Percentiles rank a stretch among this genome's conserved stretches.
These are phyloP conservation scores for Bipolaris oryzae DNA, from an alignment of 2,329 filamentous ascomycete species.

Conservation along the genomic window DNA sequence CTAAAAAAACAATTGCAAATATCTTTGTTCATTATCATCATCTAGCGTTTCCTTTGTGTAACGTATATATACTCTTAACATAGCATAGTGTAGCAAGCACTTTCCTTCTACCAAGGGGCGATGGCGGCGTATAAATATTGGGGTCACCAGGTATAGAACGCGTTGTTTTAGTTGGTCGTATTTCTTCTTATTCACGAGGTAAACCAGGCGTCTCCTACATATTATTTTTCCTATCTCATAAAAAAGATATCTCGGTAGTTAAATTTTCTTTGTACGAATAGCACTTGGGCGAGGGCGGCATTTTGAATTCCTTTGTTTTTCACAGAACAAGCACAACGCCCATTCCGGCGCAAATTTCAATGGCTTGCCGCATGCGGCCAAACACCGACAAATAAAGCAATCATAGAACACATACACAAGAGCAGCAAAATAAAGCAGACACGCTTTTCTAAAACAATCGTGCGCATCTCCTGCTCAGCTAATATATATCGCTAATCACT, in stretches of 20 bases:
- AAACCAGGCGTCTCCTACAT: not conserved
- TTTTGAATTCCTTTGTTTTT: not conserved
- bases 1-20: conserved; percentile 1
- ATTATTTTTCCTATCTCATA: no score
- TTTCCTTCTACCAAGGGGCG: not conserved
- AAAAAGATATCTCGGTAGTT: not conserved
- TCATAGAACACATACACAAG: no score
- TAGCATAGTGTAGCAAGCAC: conserved; percentile 6
- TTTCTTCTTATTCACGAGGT: not conserved
- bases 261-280: not conserved
- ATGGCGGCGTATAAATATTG: conserved; percentile 6
- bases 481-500: no score
- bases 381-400: no score
- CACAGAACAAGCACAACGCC: not conserved
- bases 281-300: no score
- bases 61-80: conserved; percentile 6
- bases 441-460: no score
- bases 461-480: not conserved
- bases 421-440: no score
- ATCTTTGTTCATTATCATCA: not conserved
- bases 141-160: not conserved
- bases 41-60: conserved; percentile 15
- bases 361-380: conserved; percentile 14
- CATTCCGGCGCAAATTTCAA: not conserved
- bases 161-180: not conserved